Conservation (phyloP, 83 land plant genomes). For the Larix sibirica region DNA sequence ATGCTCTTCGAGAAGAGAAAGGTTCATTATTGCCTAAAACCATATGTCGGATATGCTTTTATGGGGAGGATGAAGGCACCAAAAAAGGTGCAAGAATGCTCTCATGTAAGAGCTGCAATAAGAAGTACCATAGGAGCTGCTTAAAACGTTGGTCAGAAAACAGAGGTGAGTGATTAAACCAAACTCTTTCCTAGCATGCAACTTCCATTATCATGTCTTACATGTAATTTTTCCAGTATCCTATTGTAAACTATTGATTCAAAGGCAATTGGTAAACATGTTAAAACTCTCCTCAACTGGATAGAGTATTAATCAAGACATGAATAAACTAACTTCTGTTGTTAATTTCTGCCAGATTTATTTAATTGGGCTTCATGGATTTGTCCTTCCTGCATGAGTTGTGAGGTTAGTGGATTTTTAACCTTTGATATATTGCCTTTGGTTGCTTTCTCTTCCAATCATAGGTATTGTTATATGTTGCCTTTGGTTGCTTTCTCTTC, state of each 20-base stretch:
- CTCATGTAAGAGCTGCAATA: slow-evolving; percentile 65
- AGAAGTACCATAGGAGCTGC: slow-evolving; percentile 74
- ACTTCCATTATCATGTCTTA: background rate
- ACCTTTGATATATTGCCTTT: slow-evolving; percentile 1
- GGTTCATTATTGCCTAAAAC: slow-evolving; percentile 41
- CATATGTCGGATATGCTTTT: slow-evolving; percentile 72
- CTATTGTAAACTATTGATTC: background rate
- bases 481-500: background rate
- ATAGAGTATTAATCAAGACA: background rate
- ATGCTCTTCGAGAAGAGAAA: slow-evolving; percentile 33
- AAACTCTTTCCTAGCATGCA: background rate
- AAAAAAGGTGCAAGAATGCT: slow-evolving; percentile 60
- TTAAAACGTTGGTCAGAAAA: slow-evolving; percentile 61
- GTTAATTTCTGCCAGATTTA: slow-evolving; percentile 63
- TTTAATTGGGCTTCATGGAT: slow-evolving; percentile 98
- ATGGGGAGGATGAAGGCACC: slow-evolving; percentile 73
- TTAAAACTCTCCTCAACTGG: background rate
- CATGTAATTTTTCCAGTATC: background rate
- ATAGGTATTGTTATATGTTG: background rate
- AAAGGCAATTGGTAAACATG: background rate
- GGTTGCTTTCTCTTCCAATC: background rate
- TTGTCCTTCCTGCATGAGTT: slow-evolving; percentile 85
- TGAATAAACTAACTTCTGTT: background rate
- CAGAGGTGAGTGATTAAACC: slow-evolving; percentile 44
- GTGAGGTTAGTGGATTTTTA: slow-evolving; percentile 70